Evolutionary conservation across 305 asterid genomes (phyloP).

Genomic region (Rubia tinctorum): DNA sequence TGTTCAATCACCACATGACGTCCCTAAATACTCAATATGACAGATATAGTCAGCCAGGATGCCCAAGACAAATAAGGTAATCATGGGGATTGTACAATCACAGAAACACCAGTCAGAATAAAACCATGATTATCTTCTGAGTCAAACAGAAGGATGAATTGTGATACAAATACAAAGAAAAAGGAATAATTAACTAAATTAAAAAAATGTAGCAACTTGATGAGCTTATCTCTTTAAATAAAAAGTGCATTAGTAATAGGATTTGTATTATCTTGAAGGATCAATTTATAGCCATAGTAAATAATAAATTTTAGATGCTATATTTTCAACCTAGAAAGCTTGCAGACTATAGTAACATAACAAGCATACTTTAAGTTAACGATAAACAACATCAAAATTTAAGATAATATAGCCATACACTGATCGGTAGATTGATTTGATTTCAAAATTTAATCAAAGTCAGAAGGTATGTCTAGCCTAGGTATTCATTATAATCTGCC

Average conservation of each 20-base stretch:
- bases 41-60: background rate
- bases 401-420: background rate
- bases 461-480: too few species aligned
- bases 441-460: too few species aligned
- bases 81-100: background rate
- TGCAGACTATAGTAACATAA: background rate
- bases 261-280: background rate
- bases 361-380: background rate
- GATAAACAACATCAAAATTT: background rate
- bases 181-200: background rate
- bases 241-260: too few species aligned
- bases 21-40: constrained; percentile 12
- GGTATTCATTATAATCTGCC: too few species aligned
- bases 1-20: constrained; percentile 25
- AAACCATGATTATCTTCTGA: background rate
- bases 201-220: background rate
- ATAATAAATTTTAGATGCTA: background rate
- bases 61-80: too few species aligned
- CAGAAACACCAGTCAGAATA: background rate
- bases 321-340: background rate
- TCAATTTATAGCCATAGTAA: background rate
- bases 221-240: too few species aligned
- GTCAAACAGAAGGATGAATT: background rate
- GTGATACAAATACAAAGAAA: too few species aligned
- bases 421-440: background rate